Evolutionary conservation across 306 rosid genomes (phyloP), one percentile per base, ranked within the genome.

Genomic region (Delonix regia): DNA sequence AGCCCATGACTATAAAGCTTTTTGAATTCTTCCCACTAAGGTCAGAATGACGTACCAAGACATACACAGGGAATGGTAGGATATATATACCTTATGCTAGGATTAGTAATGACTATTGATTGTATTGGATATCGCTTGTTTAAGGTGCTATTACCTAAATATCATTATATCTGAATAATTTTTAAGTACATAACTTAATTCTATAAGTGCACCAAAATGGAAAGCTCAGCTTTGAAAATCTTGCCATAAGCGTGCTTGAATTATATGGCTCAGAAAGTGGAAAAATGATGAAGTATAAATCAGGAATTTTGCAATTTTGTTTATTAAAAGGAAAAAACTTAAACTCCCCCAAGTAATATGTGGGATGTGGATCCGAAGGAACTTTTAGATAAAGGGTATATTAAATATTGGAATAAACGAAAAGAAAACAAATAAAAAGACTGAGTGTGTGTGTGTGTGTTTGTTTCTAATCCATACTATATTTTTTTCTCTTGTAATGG

Each of bases 221-320:
- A 53, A 21, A 53, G 59, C 61, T 3, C 30, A 7, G 61, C 28
- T 21, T 53, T 53, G 21, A 21, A 61, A 47, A 48, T 41, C 55
- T 33, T 59, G 30, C 24, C 39, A 18, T 10, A 34, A 28, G 21
- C 19, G 19, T 52, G 52, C 39, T 48, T 76, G 1, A 10, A 22
- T 66, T 67, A 53, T 24, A 36, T 71, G 47, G 60, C 52, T 47
- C 21, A 9, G 55, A 52, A 51, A 38, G 79, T 71, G 81, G 71
- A 73, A 69, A 4, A 71, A 60, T 68, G 82, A 81, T 62, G 74
- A 77, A 27, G 71, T 75, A 42, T 28, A 9, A 36, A 45, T 72
- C 22, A 64, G 19, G 28, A 66, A 4, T 59, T 72, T 7, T 19
- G 63, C 55, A 18, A 39, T 28, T n/a, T n/a, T n/a, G n/a, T n/a